A percentile compares a stretch with the other conserved stretches of the same genome.
These are phyloP conservation scores for Exophiala viscosa DNA, from an alignment of 2,329 filamentous ascomycete genomes.

Conservation along the genomic window DNA sequence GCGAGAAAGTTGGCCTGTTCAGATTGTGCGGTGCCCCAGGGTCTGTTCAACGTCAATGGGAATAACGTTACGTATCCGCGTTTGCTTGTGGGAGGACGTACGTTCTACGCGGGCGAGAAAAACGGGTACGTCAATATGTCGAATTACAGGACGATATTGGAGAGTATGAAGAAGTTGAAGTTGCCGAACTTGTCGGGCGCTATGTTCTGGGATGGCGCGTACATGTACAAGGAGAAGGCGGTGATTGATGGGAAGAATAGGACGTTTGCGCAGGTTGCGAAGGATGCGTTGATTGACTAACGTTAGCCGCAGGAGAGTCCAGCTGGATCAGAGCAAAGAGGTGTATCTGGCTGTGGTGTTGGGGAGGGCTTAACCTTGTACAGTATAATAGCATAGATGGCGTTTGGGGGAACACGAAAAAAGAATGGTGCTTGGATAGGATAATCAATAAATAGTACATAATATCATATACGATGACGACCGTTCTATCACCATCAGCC, in stretches of 20 bases:
- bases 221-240: not conserved
- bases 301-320: too few relatives aligned
- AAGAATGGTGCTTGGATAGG: too few relatives aligned
- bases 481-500: too few relatives aligned
- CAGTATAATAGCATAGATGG: too few relatives aligned
- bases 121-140: not conserved
- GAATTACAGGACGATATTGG: not conserved
- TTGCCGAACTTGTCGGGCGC: constrained; percentile 12
- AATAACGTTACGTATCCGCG: constrained; percentile 2
- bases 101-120: not conserved
- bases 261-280: constrained; percentile 5
- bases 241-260: not conserved
- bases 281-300: not conserved
- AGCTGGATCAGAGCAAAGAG: too few relatives aligned
- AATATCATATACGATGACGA: too few relatives aligned
- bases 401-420: too few relatives aligned
- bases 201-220: constrained; percentile 13
- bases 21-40: not conserved
- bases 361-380: too few relatives aligned
- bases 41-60: not conserved
- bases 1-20: not conserved
- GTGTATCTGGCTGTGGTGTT: too few relatives aligned
- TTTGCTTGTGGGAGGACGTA: constrained; percentile 6
- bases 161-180: constrained; percentile 7
- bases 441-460: too few relatives aligned